Percentiles rank a stretch among this genome's conserved stretches.
These are phyloP conservation scores for Gossypium lobatum DNA, from an alignment of 441 rosid genomes.

Conservation along the genomic window DNA sequence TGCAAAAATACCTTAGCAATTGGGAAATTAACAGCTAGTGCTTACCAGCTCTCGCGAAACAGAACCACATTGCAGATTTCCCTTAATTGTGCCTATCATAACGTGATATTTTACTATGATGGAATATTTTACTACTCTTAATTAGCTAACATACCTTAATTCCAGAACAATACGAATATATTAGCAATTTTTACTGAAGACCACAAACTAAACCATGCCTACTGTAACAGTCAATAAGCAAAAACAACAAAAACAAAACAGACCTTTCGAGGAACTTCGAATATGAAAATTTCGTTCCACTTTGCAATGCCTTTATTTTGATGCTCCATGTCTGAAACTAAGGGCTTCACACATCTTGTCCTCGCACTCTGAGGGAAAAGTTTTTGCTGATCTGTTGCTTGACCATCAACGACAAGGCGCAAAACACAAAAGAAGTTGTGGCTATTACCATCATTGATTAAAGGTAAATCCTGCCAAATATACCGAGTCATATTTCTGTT, in stretches of 20 bases:
- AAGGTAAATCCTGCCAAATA: conserved; percentile 69
- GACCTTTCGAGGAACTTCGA: conserved; percentile 94
- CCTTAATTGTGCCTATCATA: background rate
- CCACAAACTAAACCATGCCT: background rate
- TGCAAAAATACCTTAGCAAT: conserved; percentile 14
- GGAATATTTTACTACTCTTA: background rate
- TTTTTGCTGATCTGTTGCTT: conserved; percentile 84
- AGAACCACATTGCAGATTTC: background rate
- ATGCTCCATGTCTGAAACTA: conserved; percentile 32
- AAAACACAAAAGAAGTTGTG: conserved; percentile 86
- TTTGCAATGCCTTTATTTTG: conserved; percentile 49
- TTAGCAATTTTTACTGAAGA: background rate
- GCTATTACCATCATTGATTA: conserved; percentile 87
- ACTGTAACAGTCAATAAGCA: background rate
- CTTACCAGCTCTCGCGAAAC: background rate
- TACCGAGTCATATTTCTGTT: conserved; percentile 12
- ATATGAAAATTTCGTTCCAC: conserved; percentile 96
- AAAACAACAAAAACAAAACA: background rate
- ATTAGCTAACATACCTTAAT: background rate
- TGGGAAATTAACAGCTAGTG: background rate
- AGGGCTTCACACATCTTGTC: conserved; percentile 92
- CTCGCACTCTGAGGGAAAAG: conserved; percentile 98
- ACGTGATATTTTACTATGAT: background rate
- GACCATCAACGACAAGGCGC: conserved; percentile 77
- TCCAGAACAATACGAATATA: background rate